Percentiles rank a stretch among this genome's conserved stretches.
phyloP scores from a whole-genome alignment of 805 yeast species.

The Metschnikowia koreensis region DNA sequence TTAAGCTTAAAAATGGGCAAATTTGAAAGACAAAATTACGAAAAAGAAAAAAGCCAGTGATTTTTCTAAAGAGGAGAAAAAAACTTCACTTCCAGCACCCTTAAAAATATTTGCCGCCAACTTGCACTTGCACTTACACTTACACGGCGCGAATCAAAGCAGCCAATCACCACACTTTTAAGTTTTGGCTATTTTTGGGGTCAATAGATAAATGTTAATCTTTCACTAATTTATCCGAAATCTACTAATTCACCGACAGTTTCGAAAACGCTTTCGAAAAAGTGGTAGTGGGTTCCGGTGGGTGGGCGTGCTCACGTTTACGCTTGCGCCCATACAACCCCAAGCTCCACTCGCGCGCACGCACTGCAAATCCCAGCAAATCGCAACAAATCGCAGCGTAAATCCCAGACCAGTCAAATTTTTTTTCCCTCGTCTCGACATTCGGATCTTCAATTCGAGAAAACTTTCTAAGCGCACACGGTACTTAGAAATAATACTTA shows the following conservation, averaged over 20 bases:
- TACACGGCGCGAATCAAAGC: background rate
- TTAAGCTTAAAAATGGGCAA: too few species aligned
- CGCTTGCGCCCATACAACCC: slow-evolving; percentile 2
- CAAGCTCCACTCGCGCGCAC: background rate
- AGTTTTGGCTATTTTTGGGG: background rate
- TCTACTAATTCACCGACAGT: too few species aligned
- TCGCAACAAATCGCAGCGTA: slow-evolving; percentile 2
- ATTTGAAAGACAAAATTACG: too few species aligned
- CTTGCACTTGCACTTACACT: background rate
- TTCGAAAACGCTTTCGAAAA: too few species aligned
- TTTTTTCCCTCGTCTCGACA: slow-evolving; percentile 2
- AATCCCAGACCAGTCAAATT: background rate
- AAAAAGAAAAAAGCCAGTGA: too few species aligned
- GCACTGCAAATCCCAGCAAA: background rate
- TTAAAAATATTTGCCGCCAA: background rate
- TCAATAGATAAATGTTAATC: too few species aligned
- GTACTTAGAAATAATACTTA: background rate
- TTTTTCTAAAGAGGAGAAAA: background rate
- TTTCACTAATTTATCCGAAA: too few species aligned
- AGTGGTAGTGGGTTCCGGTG: too few species aligned
- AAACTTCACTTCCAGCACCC: background rate
- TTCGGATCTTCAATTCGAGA: background rate
- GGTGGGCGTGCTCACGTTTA: background rate
- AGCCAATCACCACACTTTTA: background rate
- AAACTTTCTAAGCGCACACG: background rate